Percentiles rank a stretch among this genome's conserved stretches.
Conservation (phyloP, 306 rosid genomes). For the Sicyos baderoa region DNA sequence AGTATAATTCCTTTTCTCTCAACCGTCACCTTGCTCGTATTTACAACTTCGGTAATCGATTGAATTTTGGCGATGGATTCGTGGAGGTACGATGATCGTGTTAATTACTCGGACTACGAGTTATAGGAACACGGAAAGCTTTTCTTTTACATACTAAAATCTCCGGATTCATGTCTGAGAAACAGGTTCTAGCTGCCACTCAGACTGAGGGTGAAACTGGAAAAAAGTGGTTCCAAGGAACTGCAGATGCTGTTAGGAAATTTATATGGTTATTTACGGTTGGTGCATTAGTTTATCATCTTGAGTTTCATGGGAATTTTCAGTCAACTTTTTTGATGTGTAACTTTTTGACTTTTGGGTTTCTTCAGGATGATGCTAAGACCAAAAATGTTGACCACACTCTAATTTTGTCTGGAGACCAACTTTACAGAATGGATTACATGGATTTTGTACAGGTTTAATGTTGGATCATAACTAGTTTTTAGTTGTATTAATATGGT, state of each 20-base stretch:
- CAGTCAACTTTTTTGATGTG: not conserved
- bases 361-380: conserved; percentile 75
- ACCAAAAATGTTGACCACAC: conserved; percentile 79
- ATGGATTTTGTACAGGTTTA: conserved; percentile 73
- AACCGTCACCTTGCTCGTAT: conserved; percentile 77
- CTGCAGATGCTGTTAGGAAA: conserved; percentile 96
- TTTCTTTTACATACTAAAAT: not conserved
- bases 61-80: conserved; percentile 78
- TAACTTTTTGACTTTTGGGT: conserved; percentile 10
- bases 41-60: conserved; percentile 64
- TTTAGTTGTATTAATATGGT: not conserved
- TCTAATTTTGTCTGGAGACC: conserved; percentile 84
- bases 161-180: not conserved
- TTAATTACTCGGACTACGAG: not conserved
- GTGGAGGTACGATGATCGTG: conserved; percentile 54
- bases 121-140: not conserved
- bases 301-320: not conserved
- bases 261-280: conserved; percentile 93
- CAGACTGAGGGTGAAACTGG: conserved; percentile 87
- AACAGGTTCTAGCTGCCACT: conserved; percentile 92
- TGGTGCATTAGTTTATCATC: conserved; percentile 1
- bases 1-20: conserved; percentile 81
- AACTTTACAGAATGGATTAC: conserved; percentile 85
- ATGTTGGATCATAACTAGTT: not conserved
- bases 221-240: conserved; percentile 88